A percentile compares a stretch with the other conserved stretches of the same genome.
Conservation (phyloP, 148 eudicot genomes). For the Spergularia bocconei region DNA sequence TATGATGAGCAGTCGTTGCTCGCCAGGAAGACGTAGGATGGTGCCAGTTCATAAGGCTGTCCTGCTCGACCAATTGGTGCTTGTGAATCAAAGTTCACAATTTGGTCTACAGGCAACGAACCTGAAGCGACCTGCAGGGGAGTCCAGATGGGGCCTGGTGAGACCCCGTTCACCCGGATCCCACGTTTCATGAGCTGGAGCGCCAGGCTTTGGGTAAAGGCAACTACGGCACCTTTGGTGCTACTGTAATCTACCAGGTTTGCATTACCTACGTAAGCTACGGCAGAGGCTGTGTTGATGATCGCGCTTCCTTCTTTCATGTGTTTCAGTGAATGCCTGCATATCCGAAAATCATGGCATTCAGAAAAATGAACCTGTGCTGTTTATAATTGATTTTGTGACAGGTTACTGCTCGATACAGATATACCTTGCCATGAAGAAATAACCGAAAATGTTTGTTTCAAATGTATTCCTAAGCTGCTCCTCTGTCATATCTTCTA, state of each 20-base stretch:
- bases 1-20: slow-evolving; percentile 45
- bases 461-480: slow-evolving; percentile 60
- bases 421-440: slow-evolving; percentile 53
- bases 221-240: slow-evolving; percentile 33
- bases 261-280: slow-evolving; percentile 26
- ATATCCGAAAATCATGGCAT: neutral
- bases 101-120: slow-evolving; percentile 22
- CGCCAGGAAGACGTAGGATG: slow-evolving; percentile 53
- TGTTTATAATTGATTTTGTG: neutral
- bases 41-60: slow-evolving; percentile 49
- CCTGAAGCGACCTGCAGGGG: slow-evolving; percentile 34
- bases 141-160: slow-evolving; percentile 59
- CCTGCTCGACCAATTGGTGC: slow-evolving; percentile 45
- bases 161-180: slow-evolving; percentile 57
- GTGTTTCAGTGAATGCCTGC: slow-evolving; percentile 36
- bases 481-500: slow-evolving; percentile 59
- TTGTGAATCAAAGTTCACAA: slow-evolving; percentile 29
- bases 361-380: too few species aligned
- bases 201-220: slow-evolving; percentile 32
- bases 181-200: slow-evolving; percentile 31
- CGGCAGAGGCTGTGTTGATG: slow-evolving; percentile 47
- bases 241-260: slow-evolving; percentile 40
- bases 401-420: neutral
- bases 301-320: slow-evolving; percentile 40
- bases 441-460: slow-evolving; percentile 60